Evolutionary conservation across 2,329 filamentous ascomycete genomes (phyloP).

Genomic region (Colletotrichum chlorophyti): DNA sequence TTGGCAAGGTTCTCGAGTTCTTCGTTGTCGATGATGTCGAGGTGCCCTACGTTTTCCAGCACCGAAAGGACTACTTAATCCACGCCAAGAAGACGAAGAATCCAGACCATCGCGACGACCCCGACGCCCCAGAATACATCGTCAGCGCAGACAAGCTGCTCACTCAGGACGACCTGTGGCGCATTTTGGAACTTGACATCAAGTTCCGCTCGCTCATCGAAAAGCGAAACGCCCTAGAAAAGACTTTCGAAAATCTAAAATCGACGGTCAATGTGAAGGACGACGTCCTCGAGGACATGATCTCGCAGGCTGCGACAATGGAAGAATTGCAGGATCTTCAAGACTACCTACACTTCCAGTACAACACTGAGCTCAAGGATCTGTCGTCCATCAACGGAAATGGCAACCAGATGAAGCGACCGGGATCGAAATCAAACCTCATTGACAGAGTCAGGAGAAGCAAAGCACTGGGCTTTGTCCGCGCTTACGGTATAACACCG

Average conservation of each 20-base stretch:
- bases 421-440: slow-evolving; percentile 80
- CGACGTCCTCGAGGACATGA: slow-evolving; percentile 79
- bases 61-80: slow-evolving; percentile 96
- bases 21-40: slow-evolving; percentile 95
- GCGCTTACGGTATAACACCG: slow-evolving; percentile 87
- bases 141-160: slow-evolving; percentile 86
- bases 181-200: slow-evolving; percentile 91
- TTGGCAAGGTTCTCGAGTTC: slow-evolving; percentile 92
- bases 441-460: slow-evolving; percentile 86
- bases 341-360: slow-evolving; percentile 96
- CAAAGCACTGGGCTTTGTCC: slow-evolving; percentile 81
- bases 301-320: slow-evolving; percentile 81
- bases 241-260: slow-evolving; percentile 77
- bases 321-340: slow-evolving; percentile 97
- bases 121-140: slow-evolving; percentile 74
- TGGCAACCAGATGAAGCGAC: slow-evolving; percentile 74
- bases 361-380: slow-evolving; percentile 83
- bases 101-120: slow-evolving; percentile 67
- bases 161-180: slow-evolving; percentile 93
- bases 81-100: slow-evolving; percentile 77
- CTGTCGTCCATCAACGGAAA: slow-evolving; percentile 69
- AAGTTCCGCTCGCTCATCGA: slow-evolving; percentile 94
- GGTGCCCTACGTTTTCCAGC: slow-evolving; percentile 97
- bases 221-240: slow-evolving; percentile 85
- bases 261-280: slow-evolving; percentile 69